A percentile compares a stretch with the other conserved stretches of the same genome.
Conservation (phyloP, 83 land plant genomes). For the Diphasiastrum complanatum region DNA sequence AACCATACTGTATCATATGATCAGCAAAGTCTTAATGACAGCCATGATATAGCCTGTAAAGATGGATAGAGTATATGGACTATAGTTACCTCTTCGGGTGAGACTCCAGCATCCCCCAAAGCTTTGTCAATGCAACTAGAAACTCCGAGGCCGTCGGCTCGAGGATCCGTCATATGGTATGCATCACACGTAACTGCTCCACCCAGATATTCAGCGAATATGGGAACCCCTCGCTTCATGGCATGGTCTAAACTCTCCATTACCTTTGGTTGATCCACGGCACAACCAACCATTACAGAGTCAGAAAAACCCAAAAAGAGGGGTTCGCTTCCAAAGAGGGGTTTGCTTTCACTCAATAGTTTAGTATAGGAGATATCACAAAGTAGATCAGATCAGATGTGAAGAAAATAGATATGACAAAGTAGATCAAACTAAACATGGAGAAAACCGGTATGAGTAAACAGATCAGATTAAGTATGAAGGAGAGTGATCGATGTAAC, state of each 20-base stretch:
- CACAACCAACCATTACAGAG: background rate
- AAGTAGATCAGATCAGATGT: no score
- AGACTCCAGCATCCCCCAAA: slow-evolving; percentile 77
- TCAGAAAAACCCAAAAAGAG: background rate
- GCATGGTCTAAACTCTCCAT: slow-evolving; percentile 96
- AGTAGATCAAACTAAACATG: background rate
- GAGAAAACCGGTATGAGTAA: no score
- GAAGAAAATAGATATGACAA: no score
- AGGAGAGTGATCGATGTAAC: no score
- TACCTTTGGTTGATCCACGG: slow-evolving; percentile 32
- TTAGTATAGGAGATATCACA: no score
- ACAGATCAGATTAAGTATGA: no score
- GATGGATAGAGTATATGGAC: no score
- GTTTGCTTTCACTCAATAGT: no score
- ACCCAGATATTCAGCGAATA: slow-evolving; percentile 79
- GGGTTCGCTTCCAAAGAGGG: no score
- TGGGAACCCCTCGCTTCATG: slow-evolving; percentile 80
- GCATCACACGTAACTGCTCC: slow-evolving; percentile 92
- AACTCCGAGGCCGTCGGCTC: slow-evolving; percentile 88
- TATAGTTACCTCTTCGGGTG: slow-evolving; percentile 90
- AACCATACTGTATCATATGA: no score
- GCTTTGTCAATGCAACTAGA: slow-evolving; percentile 61
- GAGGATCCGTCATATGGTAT: slow-evolving; percentile 87
- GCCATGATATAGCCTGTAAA: no score
- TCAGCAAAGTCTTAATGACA: no score